phyloP scores from a whole-genome alignment of 495 filamentous ascomycete genomes.

The Astrothelium subdiscretum region DNA sequence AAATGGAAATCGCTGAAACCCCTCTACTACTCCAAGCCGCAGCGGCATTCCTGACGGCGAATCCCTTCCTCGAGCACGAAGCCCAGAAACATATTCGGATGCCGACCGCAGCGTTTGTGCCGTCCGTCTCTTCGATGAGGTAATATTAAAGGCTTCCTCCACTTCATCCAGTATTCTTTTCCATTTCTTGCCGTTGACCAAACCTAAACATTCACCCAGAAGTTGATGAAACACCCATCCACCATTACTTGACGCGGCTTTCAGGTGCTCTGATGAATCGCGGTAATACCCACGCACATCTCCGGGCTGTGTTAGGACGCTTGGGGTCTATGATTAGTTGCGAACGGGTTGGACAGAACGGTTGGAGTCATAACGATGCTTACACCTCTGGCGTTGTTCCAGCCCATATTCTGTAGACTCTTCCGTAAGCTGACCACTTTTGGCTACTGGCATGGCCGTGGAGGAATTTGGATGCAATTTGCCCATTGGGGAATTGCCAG shows the following conservation, averaged over 20 bases:
- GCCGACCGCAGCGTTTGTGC: neutral
- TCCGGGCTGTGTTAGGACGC: neutral
- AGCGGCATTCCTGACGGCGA: no score
- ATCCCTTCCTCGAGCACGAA: no score
- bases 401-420: neutral
- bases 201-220: slow-evolving; percentile 29
- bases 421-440: neutral
- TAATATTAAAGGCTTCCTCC: neutral
- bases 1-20: neutral
- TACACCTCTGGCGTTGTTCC: neutral
- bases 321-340: no score
- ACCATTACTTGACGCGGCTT: slow-evolving; percentile 3
- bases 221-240: slow-evolving; percentile 28
- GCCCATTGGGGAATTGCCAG: neutral
- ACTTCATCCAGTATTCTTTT: neutral
- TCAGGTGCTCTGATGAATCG: neutral
- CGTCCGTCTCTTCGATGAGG: neutral
- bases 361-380: neutral
- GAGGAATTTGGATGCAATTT: neutral
- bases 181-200: slow-evolving; percentile 24
- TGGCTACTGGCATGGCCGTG: neutral
- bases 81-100: neutral
- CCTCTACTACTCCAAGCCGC: neutral
- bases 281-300: neutral
- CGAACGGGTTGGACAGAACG: no score